phyloP scores from a whole-genome alignment of 1,284 basidiomycete genomes.

The Rhodotorula sp. region DNA sequence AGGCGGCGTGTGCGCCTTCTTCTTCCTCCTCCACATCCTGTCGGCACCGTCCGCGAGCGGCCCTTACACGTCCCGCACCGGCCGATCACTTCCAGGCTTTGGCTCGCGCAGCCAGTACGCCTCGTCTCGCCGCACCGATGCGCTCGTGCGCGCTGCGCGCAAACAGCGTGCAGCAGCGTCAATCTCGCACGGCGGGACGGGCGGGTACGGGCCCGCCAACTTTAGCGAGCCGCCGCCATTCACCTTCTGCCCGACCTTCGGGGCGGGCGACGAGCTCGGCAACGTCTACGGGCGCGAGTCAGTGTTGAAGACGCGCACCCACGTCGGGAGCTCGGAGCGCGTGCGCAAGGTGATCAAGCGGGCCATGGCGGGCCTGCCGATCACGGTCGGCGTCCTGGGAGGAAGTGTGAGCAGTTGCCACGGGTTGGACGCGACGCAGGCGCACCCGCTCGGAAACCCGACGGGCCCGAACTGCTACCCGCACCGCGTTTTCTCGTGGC shows the following conservation, averaged over 20 bases:
- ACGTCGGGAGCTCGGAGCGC: constrained; percentile 78
- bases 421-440: constrained; percentile 68
- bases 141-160: constrained; percentile 32
- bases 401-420: constrained; percentile 93
- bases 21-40: constrained; percentile 39
- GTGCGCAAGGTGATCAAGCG: constrained; percentile 79
- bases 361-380: constrained; percentile 78
- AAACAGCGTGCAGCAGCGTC: constrained; percentile 37
- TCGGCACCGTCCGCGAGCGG: constrained; percentile 10
- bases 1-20: constrained; percentile 19
- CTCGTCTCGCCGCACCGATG: constrained; percentile 35
- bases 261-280: constrained; percentile 74
- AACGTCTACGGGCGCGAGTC: constrained; percentile 73
- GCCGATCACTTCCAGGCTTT: constrained; percentile 38
- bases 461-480: constrained; percentile 84
- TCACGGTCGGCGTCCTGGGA: constrained; percentile 86
- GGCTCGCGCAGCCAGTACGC: constrained; percentile 27
- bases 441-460: constrained; percentile 64
- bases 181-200: constrained; percentile 41
- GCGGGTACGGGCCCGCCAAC: constrained; percentile 45
- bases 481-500: constrained; percentile 88
- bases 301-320: constrained; percentile 73
- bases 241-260: constrained; percentile 83
- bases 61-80: constrained; percentile 24
- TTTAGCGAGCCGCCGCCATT: constrained; percentile 67